A percentile compares a stretch with the other conserved stretches of the same genome.
These are phyloP conservation scores for Apodospora peruviana DNA, from an alignment of 495 filamentous ascomycete genomes.

Conservation along the genomic window DNA sequence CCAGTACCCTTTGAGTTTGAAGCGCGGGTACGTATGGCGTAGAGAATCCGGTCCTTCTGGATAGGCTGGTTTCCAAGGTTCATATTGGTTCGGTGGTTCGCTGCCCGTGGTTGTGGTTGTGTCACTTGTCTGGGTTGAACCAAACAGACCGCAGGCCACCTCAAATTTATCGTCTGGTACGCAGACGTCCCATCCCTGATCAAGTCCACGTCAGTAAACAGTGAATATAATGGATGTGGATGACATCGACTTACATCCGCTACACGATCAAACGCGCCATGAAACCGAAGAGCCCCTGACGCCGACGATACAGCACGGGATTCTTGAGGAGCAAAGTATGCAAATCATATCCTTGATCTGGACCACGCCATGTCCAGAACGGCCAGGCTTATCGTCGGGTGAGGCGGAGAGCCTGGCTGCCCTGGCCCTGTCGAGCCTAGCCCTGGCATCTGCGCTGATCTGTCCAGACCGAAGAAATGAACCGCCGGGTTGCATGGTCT, in stretches of 20 bases:
- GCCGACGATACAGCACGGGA: constrained; percentile 6
- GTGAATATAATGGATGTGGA: not conserved
- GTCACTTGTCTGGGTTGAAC: not conserved
- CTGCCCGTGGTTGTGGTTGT: not conserved
- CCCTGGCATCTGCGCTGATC: too few species aligned
- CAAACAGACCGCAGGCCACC: not conserved
- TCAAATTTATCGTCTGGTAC: constrained; percentile 5
- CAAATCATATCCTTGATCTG: constrained; percentile 3
- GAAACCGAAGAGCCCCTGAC: constrained; percentile 3
- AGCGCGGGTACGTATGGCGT: constrained; percentile 4
- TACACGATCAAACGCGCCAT: not conserved
- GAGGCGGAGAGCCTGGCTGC: too few species aligned
- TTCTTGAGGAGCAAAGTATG: not conserved
- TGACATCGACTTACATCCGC: not conserved
- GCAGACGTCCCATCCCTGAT: constrained; percentile 10
- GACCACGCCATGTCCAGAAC: not conserved
- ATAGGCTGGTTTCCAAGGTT: not conserved
- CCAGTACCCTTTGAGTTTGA: constrained; percentile 1
- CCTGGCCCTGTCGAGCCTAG: too few species aligned
- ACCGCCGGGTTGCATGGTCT: too few species aligned
- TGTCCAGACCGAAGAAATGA: too few species aligned
- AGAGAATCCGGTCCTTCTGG: not conserved
- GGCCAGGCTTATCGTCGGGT: not conserved
- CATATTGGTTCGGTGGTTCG: not conserved
- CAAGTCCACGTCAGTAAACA: not conserved